Base-by-base conservation (phyloP, 2,329 filamentous ascomycete genomes). In the Thelonectria rubi region DNA sequence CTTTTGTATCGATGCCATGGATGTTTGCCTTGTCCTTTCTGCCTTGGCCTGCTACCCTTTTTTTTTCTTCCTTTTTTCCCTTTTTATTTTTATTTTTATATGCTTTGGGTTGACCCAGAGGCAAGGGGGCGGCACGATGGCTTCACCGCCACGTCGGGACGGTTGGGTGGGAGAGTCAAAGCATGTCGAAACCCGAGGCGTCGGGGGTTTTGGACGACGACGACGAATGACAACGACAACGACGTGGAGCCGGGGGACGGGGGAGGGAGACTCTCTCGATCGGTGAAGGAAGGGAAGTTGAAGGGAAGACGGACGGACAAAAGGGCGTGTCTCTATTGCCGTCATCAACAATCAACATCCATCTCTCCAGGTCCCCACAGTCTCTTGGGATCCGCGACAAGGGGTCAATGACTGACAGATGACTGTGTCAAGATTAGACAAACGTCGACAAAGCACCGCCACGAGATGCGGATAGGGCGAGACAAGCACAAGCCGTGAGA, bases 141-240 rank as follows among this genome's bases (percentile, higher is more conserved):
- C 26, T 60, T 71, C 69, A 71, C 69, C 69, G 69, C 69, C 67
- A 58, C 62, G 42, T 58, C 55, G 46, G 53, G 52, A 11, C 32
- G 46, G 48, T 47, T 24, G 55, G 60, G 51, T 48, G 62, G 60
- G 48, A 58, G n/a, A 52, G 52, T 64, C 47, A 63, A 58, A 55
- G 34, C 40, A 62, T 60, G 43, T 58, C 40, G 57, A 63, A 55
- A 45, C 64, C 49, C 53, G 53, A 40, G 42, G 46, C 52, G 50
- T 55, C 32, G 49, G 55, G 43, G 43, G 24, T 24, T 24, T 50
- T 46, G 46, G 24, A 34, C 32, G 6, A 34, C 53, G 55, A 63
- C n/a, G n/a, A 24, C 24, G 24, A 24, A 24, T 24, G 24, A 24
- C 24, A 24, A 24, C 24, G 24, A 4, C 24, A 24, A 24, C 7